Conservation (phyloP, 2,329 filamentous ascomycete genomes). For the Cladosporium halotolerans region DNA sequence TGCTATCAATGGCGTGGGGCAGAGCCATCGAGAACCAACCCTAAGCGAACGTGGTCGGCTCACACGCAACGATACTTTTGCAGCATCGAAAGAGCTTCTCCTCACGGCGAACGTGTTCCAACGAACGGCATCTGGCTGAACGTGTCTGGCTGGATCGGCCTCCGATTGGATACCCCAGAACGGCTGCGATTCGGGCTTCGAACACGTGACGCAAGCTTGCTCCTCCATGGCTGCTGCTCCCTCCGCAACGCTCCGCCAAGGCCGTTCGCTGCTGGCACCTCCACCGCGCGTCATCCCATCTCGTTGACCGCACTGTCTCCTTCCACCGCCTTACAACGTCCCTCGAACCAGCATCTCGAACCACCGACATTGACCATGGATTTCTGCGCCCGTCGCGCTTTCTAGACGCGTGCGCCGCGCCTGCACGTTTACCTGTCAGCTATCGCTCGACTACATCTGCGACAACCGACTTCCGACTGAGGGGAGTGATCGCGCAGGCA, state of each 20-base stretch:
- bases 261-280: constrained; percentile 10
- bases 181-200: background rate
- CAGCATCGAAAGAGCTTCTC: background rate
- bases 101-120: background rate
- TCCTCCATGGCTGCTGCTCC: background rate
- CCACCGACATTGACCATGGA: constrained; percentile 5
- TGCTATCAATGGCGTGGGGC: background rate
- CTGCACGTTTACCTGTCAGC: constrained; percentile 10
- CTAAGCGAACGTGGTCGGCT: constrained; percentile 4
- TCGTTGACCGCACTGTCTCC: constrained; percentile 11
- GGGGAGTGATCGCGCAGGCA: constrained; percentile 23
- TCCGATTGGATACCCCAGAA: constrained; percentile 11
- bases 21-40: background rate
- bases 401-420: constrained; percentile 26
- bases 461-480: constrained; percentile 30
- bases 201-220: constrained; percentile 8
- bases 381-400: constrained; percentile 18
- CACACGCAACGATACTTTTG: background rate
- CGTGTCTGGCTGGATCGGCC: constrained; percentile 1
- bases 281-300: constrained; percentile 10
- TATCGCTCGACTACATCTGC: constrained; percentile 14
- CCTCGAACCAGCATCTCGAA: background rate
- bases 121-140: constrained; percentile 8
- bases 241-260: constrained; percentile 6
- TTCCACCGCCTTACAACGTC: constrained; percentile 16